Percentiles rank a stretch among this genome's conserved stretches.
Conservation (phyloP, 23 red algal genomes). For the Gracilaria domingensis region DNA sequence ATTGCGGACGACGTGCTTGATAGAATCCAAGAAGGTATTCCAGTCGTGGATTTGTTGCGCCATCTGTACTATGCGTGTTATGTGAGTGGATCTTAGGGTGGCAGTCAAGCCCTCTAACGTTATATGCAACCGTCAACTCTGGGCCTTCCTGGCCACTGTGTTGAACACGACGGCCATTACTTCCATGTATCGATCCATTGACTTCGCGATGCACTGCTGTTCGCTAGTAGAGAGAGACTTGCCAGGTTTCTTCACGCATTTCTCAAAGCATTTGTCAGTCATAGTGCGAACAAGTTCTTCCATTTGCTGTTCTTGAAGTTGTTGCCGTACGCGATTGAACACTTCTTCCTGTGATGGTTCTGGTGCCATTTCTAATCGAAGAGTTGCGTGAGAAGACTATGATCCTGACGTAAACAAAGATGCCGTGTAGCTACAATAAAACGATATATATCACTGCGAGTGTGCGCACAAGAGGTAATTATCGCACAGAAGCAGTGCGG, state of each 20-base stretch:
- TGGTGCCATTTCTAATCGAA: neutral
- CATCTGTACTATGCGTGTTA: neutral
- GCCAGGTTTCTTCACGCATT: slow-evolving; percentile 92
- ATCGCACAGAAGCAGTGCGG: too few species aligned
- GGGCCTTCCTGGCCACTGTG: slow-evolving; percentile 59
- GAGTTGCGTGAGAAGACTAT: neutral
- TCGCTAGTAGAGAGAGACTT: slow-evolving; percentile 77
- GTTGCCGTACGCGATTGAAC: slow-evolving; percentile 43
- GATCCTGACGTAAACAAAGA: neutral
- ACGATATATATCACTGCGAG: too few species aligned
- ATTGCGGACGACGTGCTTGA: neutral
- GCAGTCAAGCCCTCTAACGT: neutral
- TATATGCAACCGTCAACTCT: neutral
- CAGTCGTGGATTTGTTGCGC: neutral
- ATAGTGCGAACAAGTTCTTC: slow-evolving; percentile 86
- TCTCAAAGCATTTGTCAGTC: slow-evolving; percentile 94
- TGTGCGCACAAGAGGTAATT: too few species aligned
- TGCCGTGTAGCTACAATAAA: neutral
- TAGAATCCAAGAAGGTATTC: neutral
- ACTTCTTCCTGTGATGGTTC: slow-evolving; percentile 56
- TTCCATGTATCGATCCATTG: slow-evolving; percentile 97
- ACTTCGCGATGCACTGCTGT: slow-evolving; percentile 92
- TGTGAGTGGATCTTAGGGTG: neutral
- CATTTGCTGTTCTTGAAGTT: slow-evolving; percentile 76
- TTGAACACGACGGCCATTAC: slow-evolving; percentile 85